A percentile compares a stretch with the other conserved stretches of the same genome.
Evolutionary conservation across 495 filamentous ascomycete genomes (phyloP).

Genomic region (Xylaria acuta): DNA sequence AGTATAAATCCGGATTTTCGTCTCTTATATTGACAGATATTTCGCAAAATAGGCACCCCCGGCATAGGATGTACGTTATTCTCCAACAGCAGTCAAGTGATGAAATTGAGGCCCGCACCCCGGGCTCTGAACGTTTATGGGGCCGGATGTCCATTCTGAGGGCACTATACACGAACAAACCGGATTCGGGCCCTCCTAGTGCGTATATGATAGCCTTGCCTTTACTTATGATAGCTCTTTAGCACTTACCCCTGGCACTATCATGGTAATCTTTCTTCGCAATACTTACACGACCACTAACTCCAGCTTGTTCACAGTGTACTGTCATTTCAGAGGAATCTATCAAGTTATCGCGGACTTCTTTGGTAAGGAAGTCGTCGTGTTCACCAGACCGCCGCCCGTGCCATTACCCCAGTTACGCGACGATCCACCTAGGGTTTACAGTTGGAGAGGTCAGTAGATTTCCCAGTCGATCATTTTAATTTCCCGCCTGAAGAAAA

Average conservation of each 20-base stretch:
- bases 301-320: not conserved
- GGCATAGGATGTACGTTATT: not conserved
- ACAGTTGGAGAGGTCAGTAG: not conserved
- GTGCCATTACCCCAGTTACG: not conserved
- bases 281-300: not conserved
- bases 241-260: not conserved
- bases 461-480: not conserved
- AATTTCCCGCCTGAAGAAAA: not conserved
- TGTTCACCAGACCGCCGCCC: not conserved
- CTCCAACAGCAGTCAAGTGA: not conserved
- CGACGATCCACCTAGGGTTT: not conserved
- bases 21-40: not conserved
- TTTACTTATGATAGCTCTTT: not conserved
- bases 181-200: not conserved
- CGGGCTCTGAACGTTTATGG: not conserved
- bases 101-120: not conserved
- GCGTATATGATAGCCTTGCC: not conserved
- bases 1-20: no score
- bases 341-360: slow-evolving; percentile 13
- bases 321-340: slow-evolving; percentile 1
- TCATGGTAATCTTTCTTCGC: not conserved
- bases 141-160: not conserved
- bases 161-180: not conserved
- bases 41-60: not conserved
- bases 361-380: slow-evolving; percentile 1